A percentile compares a stretch with the other conserved stretches of the same genome.
These are phyloP conservation scores for Taxawa tesnikishii DNA, from an alignment of 2,329 filamentous ascomycete species.

Conservation along the genomic window DNA sequence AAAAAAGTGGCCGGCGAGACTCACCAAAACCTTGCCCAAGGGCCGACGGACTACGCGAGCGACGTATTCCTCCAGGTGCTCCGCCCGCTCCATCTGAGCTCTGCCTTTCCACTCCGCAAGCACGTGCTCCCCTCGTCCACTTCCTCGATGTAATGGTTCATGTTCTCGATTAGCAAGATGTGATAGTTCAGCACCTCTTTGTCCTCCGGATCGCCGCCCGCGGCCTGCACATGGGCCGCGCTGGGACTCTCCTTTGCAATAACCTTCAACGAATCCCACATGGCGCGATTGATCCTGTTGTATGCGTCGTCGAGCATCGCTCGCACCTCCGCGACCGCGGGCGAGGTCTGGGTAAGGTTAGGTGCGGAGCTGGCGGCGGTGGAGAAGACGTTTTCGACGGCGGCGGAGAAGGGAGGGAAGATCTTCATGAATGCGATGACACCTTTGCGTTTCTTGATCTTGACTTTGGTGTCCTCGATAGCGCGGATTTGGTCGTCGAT, in stretches of 20 bases:
- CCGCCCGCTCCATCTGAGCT: conserved; percentile 64
- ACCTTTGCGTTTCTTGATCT: conserved; percentile 96
- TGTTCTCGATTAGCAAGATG: conserved; percentile 94
- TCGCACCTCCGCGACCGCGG: conserved; percentile 49
- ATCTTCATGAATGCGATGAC: conserved; percentile 91
- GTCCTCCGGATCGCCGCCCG: conserved; percentile 56
- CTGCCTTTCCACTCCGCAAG: conserved; percentile 73
- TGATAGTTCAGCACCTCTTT: conserved; percentile 97
- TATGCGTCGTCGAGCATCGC: conserved; percentile 78
- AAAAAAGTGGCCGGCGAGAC: conserved; percentile 10
- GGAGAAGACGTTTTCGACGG: conserved; percentile 72
- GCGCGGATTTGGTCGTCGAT: conserved; percentile 90
- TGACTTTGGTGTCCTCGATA: conserved; percentile 96
- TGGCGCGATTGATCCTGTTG: conserved; percentile 75
- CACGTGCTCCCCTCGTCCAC: conserved; percentile 56
- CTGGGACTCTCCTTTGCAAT: conserved; percentile 64
- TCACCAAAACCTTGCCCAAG: conserved; percentile 66
- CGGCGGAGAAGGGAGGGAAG: conserved; percentile 74
- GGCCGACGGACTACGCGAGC: conserved; percentile 80
- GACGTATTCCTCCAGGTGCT: conserved; percentile 81
- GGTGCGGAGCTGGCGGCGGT: conserved; percentile 36
- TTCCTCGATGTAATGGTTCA: conserved; percentile 94
- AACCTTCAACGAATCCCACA: conserved; percentile 94
- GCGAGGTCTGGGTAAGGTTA: conserved; percentile 18
- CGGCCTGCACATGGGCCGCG: conserved; percentile 32